A percentile compares a stretch with the other conserved stretches of the same genome.
phyloP scores from a whole-genome alignment of 164 flowering plant species.

The Tetracentron sinense region DNA sequence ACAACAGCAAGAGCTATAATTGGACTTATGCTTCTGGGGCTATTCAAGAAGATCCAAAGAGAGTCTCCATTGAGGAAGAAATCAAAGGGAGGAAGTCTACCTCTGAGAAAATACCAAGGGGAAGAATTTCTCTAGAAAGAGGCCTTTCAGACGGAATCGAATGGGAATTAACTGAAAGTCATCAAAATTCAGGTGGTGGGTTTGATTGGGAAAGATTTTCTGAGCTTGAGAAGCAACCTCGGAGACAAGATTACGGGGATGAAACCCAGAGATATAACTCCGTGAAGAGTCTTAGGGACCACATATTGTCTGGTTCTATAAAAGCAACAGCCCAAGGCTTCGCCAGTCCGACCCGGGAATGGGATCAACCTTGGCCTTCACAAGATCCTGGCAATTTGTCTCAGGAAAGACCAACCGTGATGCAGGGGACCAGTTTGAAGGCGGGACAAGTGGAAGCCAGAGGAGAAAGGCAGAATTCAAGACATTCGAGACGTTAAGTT shows the following conservation, averaged over 20 bases:
- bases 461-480: conserved; percentile 35
- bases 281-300: conserved; percentile 53
- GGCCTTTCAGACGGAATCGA: conserved; percentile 63
- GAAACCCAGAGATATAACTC: conserved; percentile 47
- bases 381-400: conserved; percentile 30
- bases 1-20: conserved; percentile 40
- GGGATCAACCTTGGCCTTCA: conserved; percentile 40
- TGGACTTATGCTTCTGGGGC: conserved; percentile 37
- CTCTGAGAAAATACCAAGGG: conserved; percentile 35
- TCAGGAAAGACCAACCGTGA: conserved; percentile 38
- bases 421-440: conserved; percentile 37
- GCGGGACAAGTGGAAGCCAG: too few relatives aligned
- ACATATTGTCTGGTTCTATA: conserved; percentile 42
- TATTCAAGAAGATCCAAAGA: conserved; percentile 28
- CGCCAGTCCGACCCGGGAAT: conserved; percentile 47
- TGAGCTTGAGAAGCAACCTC: conserved; percentile 33
- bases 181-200: conserved; percentile 24
- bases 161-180: conserved; percentile 42
- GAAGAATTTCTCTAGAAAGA: conserved; percentile 50
- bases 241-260: conserved; percentile 35
- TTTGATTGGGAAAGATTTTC: conserved; percentile 30
- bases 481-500: conserved; percentile 32
- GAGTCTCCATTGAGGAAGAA: conserved; percentile 34
- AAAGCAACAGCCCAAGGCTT: conserved; percentile 33
- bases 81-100: conserved; percentile 49